These are phyloP conservation scores for Epichloe aotearoae DNA, from an alignment of 2,329 filamentous ascomycete genomes.

Conservation along the genomic window DNA sequence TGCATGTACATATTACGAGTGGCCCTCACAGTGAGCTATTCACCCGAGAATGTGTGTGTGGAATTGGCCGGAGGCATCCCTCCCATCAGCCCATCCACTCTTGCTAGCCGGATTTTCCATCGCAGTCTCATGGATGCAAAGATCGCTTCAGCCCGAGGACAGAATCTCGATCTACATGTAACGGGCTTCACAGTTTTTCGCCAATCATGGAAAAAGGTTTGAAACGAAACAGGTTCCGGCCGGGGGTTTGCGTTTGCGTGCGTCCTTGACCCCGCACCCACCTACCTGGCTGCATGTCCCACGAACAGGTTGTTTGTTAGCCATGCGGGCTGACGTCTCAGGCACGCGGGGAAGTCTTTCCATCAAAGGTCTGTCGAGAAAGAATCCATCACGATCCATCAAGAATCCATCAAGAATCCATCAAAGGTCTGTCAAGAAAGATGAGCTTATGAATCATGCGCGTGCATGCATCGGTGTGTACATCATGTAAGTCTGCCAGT, in stretches of 20 bases:
- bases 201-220: not conserved
- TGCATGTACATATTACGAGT: not conserved
- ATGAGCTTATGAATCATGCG: too few species aligned
- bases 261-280: not conserved
- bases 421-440: too few species aligned
- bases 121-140: not conserved
- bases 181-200: not conserved
- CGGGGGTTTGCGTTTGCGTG: not conserved
- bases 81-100: not conserved
- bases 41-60: not conserved
- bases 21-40: not conserved
- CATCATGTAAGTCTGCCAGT: too few species aligned
- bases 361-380: too few species aligned
- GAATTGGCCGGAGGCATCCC: not conserved
- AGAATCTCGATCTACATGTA: not conserved
- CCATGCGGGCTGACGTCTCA: not conserved
- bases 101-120: not conserved
- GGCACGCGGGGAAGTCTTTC: not conserved
- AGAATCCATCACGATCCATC: too few species aligned
- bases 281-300: not conserved
- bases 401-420: too few species aligned
- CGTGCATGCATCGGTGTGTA: too few species aligned
- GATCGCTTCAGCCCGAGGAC: too few species aligned
- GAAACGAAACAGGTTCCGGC: not conserved
- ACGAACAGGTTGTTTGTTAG: not conserved